Conservation (phyloP, 495 filamentous ascomycete species). For the Podospora pseudocomata region DNA sequence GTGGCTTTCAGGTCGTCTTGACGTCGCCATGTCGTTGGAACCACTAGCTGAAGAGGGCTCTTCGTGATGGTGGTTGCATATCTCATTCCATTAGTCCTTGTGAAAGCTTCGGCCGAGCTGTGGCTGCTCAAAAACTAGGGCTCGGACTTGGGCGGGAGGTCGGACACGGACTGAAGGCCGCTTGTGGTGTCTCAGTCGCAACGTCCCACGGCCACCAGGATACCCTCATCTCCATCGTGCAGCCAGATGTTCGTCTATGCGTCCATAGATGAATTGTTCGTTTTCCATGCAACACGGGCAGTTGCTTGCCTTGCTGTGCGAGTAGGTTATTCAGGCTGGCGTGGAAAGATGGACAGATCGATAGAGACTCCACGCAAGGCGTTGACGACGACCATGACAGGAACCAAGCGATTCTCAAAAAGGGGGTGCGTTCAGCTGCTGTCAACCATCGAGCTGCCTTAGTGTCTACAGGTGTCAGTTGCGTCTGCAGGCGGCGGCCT, state of each 20-base stretch:
- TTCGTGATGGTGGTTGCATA: neutral
- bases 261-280: neutral
- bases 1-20: neutral
- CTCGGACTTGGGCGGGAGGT: neutral
- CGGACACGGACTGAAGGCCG: neutral
- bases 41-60: neutral
- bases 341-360: neutral
- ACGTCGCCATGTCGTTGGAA: neutral
- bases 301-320: neutral
- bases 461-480: conserved; percentile 4
- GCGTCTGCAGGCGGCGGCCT: neutral
- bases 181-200: neutral
- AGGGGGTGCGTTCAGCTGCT: neutral
- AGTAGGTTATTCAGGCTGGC: neutral
- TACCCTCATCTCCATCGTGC: neutral
- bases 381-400: neutral
- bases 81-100: neutral
- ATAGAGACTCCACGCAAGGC: neutral
- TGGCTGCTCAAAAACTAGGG: neutral
- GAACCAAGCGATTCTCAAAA: neutral
- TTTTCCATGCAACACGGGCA: neutral
- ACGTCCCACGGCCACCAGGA: neutral
- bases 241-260: neutral
- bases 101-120: neutral
- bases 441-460: neutral